phyloP scores from a whole-genome alignment of 1,139 yeast species.

The Geotrichum phurueaensis region DNA sequence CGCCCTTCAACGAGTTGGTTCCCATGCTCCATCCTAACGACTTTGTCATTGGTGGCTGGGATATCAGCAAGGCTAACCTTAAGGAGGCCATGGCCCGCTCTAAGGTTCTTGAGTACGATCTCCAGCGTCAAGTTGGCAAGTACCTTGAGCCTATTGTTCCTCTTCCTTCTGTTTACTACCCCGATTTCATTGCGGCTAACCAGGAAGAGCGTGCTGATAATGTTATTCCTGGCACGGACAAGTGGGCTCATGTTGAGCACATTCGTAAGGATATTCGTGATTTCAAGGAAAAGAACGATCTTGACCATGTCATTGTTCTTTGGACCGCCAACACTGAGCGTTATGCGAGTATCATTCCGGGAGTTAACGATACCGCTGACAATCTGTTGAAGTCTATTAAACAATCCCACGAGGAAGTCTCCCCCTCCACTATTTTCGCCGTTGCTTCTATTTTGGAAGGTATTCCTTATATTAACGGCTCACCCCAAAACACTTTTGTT shows the following conservation, averaged over 20 bases:
- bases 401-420: constrained; percentile 71
- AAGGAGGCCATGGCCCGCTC: constrained; percentile 81
- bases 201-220: constrained; percentile 91
- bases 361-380: constrained; percentile 85
- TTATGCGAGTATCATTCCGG: constrained; percentile 68
- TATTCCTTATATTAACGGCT: constrained; percentile 88
- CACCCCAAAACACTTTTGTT: constrained; percentile 95
- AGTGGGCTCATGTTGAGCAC: constrained; percentile 87
- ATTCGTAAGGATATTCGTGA: constrained; percentile 78
- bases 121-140: constrained; percentile 70
- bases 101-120: constrained; percentile 76
- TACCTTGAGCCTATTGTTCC: constrained; percentile 63
- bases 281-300: constrained; percentile 64
- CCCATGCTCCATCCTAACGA: constrained; percentile 91
- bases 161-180: constrained; percentile 82
- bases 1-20: constrained; percentile 83
- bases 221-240: constrained; percentile 61
- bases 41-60: constrained; percentile 92
- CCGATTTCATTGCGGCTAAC: constrained; percentile 93
- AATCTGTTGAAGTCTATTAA: constrained; percentile 71
- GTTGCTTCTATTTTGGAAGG: constrained; percentile 86
- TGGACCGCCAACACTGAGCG: constrained; percentile 99
- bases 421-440: constrained; percentile 90
- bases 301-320: constrained; percentile 82
- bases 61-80: constrained; percentile 66